These are phyloP conservation scores for Blastomyces parvus DNA, from an alignment of 2,329 filamentous ascomycete genomes.

Conservation along the genomic window DNA sequence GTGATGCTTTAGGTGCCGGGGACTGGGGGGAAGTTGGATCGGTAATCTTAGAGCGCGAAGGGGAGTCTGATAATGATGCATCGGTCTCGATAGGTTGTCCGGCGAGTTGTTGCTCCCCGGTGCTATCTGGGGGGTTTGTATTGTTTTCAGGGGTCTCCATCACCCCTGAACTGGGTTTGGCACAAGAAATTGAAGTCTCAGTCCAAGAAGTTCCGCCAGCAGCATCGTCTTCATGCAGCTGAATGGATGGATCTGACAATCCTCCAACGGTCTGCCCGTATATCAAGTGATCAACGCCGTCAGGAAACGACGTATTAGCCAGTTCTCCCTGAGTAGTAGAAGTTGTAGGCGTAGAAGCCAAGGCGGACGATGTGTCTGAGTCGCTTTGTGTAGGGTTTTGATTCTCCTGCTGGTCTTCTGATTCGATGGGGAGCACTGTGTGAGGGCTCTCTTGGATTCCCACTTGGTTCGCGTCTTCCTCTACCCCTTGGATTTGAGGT, in stretches of 20 bases:
- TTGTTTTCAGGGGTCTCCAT: neutral
- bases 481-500: neutral
- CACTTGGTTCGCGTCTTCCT: neutral
- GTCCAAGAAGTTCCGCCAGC: neutral
- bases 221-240: neutral
- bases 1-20: neutral
- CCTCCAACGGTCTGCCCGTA: neutral
- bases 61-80: neutral
- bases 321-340: neutral
- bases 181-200: neutral
- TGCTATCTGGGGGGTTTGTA: neutral
- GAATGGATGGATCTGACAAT: neutral
- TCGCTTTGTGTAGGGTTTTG: neutral
- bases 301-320: neutral
- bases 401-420: neutral
- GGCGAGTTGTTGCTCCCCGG: too few species aligned
- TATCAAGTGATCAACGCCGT: neutral
- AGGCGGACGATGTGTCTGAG: neutral
- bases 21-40: neutral
- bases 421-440: neutral
- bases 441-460: too few species aligned
- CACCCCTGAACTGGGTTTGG: neutral
- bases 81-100: neutral
- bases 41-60: too few species aligned
- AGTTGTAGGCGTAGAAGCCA: neutral